These are phyloP conservation scores for Phaeolepiota aurea DNA, from an alignment of 768 basidiomycete genomes.

Conservation along the genomic window DNA sequence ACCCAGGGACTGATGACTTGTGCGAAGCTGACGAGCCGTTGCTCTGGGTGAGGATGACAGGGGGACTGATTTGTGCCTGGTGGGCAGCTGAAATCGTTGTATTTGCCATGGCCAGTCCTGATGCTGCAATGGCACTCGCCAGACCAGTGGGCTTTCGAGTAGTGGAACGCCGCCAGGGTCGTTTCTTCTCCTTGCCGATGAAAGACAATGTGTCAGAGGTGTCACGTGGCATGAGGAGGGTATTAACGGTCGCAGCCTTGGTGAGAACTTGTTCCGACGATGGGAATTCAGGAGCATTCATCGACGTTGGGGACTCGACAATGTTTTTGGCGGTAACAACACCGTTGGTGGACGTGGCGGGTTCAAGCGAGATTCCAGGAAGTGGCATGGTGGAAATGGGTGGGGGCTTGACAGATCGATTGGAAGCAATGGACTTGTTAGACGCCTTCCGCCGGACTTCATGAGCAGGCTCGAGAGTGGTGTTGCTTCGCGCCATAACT, in stretches of 20 bases:
- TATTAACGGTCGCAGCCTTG: slow-evolving; percentile 7
- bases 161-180: slow-evolving; percentile 33
- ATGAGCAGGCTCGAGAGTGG: slow-evolving; percentile 14
- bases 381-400: neutral
- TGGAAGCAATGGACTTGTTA: slow-evolving; percentile 17
- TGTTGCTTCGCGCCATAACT: neutral
- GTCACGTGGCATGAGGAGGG: slow-evolving; percentile 6
- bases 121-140: slow-evolving; percentile 61
- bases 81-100: slow-evolving; percentile 40
- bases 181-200: slow-evolving; percentile 26
- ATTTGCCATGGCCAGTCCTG: slow-evolving; percentile 60
- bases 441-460: slow-evolving; percentile 25
- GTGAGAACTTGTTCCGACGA: slow-evolving; percentile 3
- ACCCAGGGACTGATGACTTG: slow-evolving; percentile 9
- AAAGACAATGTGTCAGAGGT: slow-evolving; percentile 14
- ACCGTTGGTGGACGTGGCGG: neutral
- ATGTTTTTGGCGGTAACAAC: slow-evolving; percentile 13
- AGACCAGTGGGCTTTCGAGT: slow-evolving; percentile 47
- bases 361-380: neutral
- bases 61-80: slow-evolving; percentile 27
- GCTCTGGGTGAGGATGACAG: slow-evolving; percentile 10
- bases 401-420: neutral
- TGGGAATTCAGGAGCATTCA: slow-evolving; percentile 21
- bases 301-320: slow-evolving; percentile 37
- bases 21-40: slow-evolving; percentile 8